These are phyloP conservation scores for Inonotus obliquus DNA, from an alignment of 1,284 basidiomycete species.

Conservation along the genomic window DNA sequence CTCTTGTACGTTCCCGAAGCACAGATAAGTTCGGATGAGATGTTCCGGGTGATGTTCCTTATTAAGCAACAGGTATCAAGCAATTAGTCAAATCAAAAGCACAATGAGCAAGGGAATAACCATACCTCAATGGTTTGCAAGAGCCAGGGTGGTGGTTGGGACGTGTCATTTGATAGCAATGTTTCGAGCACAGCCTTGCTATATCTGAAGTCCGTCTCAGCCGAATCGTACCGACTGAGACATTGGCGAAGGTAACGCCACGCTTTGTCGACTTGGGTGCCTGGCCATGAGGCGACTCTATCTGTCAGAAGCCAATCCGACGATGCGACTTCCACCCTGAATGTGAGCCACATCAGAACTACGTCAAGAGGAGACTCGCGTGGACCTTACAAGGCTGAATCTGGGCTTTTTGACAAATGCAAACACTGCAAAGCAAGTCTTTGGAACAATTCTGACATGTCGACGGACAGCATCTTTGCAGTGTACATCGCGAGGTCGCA, in stretches of 20 bases:
- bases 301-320: slow-evolving; percentile 82
- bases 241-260: slow-evolving; percentile 86
- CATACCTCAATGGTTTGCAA: slow-evolving; percentile 65
- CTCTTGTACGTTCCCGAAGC: slow-evolving; percentile 75
- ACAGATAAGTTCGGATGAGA: slow-evolving; percentile 69
- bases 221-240: slow-evolving; percentile 74
- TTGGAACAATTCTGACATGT: slow-evolving; percentile 85
- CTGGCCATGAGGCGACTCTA: slow-evolving; percentile 78
- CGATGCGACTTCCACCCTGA: slow-evolving; percentile 54
- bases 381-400: slow-evolving; percentile 45
- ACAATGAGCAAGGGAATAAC: background rate
- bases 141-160: slow-evolving; percentile 74
- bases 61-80: too few relatives aligned
- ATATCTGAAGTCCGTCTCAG: slow-evolving; percentile 71
- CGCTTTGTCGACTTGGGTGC: slow-evolving; percentile 74
- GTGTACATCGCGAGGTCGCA: slow-evolving; percentile 80
- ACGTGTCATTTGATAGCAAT: slow-evolving; percentile 61
- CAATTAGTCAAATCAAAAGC: background rate
- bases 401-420: slow-evolving; percentile 57
- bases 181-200: slow-evolving; percentile 73
- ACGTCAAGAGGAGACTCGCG: slow-evolving; percentile 8
- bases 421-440: slow-evolving; percentile 79
- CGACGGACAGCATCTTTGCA: slow-evolving; percentile 74
- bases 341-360: slow-evolving; percentile 15
- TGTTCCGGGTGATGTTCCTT: slow-evolving; percentile 74